phyloP scores from a whole-genome alignment of 164 flowering plant species.

The Vitis rotundifolia region DNA sequence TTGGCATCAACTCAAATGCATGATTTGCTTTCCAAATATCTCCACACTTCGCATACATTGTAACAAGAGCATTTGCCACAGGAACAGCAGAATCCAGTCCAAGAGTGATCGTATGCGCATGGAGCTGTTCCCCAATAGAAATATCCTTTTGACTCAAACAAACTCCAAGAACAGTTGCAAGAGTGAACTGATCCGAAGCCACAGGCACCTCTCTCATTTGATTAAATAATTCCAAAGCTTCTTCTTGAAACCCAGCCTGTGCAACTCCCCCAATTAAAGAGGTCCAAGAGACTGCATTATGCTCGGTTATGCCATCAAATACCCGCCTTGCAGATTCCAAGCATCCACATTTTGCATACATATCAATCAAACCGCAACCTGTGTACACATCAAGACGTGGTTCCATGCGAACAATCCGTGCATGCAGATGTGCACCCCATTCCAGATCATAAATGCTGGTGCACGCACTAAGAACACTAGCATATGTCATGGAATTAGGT shows the following conservation, averaged over 20 bases:
- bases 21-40: constrained; percentile 24
- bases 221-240: constrained; percentile 42
- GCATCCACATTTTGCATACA: constrained; percentile 62
- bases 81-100: constrained; percentile 39
- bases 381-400: constrained; percentile 34
- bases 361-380: constrained; percentile 51
- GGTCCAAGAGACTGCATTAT: constrained; percentile 54
- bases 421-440: constrained; percentile 66
- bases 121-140: constrained; percentile 37
- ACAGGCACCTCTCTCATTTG: constrained; percentile 42
- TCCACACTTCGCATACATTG: constrained; percentile 38
- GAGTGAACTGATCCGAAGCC: constrained; percentile 42
- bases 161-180: constrained; percentile 47
- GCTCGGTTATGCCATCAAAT: constrained; percentile 34
- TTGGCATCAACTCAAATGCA: constrained; percentile 35
- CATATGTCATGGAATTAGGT: constrained; percentile 50
- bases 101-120: constrained; percentile 34
- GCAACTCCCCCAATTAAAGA: constrained; percentile 50
- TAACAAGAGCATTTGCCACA: constrained; percentile 47
- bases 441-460: constrained; percentile 37
- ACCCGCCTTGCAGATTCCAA: constrained; percentile 35
- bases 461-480: constrained; percentile 57
- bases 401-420: constrained; percentile 41
- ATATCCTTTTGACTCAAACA: constrained; percentile 38
- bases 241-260: constrained; percentile 35